A percentile compares a stretch with the other conserved stretches of the same genome.
phyloP scores from a whole-genome alignment of 768 basidiomycete genomes.

The Arthromyces matolae region DNA sequence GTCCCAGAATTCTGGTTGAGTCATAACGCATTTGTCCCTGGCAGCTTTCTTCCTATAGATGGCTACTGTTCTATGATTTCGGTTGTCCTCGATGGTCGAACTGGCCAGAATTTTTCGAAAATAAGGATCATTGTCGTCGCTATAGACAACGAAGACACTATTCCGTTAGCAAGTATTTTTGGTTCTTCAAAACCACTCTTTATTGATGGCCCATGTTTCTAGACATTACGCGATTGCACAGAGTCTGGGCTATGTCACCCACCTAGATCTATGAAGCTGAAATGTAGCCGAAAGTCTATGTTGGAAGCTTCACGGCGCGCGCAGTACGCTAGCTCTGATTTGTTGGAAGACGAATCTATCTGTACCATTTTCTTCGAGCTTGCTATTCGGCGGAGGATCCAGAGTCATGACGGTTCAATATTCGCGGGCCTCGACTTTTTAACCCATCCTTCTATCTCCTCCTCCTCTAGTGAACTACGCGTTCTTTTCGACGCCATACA shows the following conservation, averaged over 20 bases:
- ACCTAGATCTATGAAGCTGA: not conserved
- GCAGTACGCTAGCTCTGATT: not conserved
- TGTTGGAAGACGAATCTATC: not conserved
- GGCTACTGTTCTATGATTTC: not conserved
- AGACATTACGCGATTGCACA: not conserved
- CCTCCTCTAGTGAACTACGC: not conserved
- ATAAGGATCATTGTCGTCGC: no score
- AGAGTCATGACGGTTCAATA: not conserved
- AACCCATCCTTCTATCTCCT: not conserved
- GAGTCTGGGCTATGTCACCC: not conserved
- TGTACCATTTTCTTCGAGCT: constrained; percentile 1
- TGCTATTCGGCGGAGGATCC: not conserved
- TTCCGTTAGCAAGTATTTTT: no score
- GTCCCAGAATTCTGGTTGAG: not conserved
- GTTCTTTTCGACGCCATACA: not conserved
- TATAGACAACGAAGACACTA: no score
- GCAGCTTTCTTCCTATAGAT: not conserved
- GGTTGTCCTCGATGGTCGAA: no score
- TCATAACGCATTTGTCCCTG: not conserved
- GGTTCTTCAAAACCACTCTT: not conserved
- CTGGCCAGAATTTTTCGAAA: no score
- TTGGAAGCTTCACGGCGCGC: not conserved
- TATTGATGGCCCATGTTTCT: not conserved
- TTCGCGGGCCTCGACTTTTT: not conserved
- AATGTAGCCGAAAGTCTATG: not conserved